Evolutionary conservation across 176 grass and related monocot species (phyloP).

Genomic region (Triticum dicoccoides): DNA sequence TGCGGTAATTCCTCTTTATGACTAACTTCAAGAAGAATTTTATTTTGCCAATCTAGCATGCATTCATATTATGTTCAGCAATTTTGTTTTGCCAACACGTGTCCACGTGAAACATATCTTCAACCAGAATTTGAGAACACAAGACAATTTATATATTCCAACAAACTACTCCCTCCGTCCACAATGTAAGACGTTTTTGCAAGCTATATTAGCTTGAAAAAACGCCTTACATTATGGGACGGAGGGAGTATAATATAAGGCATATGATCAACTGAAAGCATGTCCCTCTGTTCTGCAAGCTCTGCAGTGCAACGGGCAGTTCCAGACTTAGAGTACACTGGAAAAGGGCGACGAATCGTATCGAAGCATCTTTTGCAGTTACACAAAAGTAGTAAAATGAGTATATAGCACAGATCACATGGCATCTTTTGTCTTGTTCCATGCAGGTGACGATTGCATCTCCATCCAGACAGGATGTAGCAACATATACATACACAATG

Average conservation of each 20-base stretch:
- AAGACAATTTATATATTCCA: conserved; percentile 1
- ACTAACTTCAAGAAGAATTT: conserved; percentile 6
- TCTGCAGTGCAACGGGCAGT: conserved; percentile 15
- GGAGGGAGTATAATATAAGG: background rate
- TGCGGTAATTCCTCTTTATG: conserved; percentile 58
- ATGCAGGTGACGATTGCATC: conserved; percentile 85
- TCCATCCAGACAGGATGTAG: conserved; percentile 98
- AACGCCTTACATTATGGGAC: too few species aligned
- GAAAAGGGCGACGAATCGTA: background rate
- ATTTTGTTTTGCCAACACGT: conserved; percentile 13
- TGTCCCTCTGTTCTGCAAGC: conserved; percentile 21
- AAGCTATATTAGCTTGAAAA: too few species aligned
- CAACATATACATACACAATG: conserved; percentile 88
- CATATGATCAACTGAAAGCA: conserved; percentile 30
- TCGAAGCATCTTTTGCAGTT: conserved; percentile 1
- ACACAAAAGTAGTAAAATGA: conserved; percentile 12
- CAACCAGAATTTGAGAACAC: conserved; percentile 18
- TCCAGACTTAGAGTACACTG: conserved; percentile 14
- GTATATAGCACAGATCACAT: conserved; percentile 5
- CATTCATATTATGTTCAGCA: background rate
- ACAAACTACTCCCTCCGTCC: background rate
- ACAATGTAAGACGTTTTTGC: too few species aligned
- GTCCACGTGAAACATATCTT: background rate
- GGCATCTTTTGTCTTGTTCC: conserved; percentile 26
- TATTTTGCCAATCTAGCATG: background rate